A percentile compares a stretch with the other conserved stretches of the same genome.
Conservation (phyloP, 2,329 filamentous ascomycete species). For the Coniochaeta sp. region DNA sequence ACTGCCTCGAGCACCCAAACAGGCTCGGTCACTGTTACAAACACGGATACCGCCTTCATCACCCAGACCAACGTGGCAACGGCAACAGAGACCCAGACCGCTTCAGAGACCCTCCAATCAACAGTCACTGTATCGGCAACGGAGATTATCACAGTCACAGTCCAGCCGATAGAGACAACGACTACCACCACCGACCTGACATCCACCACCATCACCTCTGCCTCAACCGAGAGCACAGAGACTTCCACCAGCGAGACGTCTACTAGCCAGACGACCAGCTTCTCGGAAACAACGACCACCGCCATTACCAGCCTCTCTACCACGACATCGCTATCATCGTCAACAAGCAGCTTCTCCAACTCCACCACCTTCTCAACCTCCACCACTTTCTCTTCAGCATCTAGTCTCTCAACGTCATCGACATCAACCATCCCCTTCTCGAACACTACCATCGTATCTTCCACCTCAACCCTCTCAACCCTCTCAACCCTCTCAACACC, state of each 20-base stretch:
- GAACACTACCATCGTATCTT: too few relatives aligned
- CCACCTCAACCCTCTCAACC: too few relatives aligned
- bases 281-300: background rate
- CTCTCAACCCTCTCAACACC: background rate
- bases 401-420: background rate
- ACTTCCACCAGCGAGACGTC: too few relatives aligned
- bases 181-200: background rate
- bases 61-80: background rate
- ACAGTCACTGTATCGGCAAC: background rate
- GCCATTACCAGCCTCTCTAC: background rate
- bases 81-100: background rate
- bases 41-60: background rate
- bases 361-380: background rate
- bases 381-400: background rate
- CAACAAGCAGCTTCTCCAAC: too few relatives aligned
- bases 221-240: too few relatives aligned
- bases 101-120: background rate
- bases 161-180: background rate
- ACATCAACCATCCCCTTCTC: background rate
- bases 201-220: too few relatives aligned
- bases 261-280: too few relatives aligned
- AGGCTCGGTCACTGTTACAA: background rate
- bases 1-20: background rate
- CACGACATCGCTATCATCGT: too few relatives aligned
- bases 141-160: too few relatives aligned